phyloP scores from a whole-genome alignment of 371 early-diverging fungal genomes.

The Mortierella sp. region DNA sequence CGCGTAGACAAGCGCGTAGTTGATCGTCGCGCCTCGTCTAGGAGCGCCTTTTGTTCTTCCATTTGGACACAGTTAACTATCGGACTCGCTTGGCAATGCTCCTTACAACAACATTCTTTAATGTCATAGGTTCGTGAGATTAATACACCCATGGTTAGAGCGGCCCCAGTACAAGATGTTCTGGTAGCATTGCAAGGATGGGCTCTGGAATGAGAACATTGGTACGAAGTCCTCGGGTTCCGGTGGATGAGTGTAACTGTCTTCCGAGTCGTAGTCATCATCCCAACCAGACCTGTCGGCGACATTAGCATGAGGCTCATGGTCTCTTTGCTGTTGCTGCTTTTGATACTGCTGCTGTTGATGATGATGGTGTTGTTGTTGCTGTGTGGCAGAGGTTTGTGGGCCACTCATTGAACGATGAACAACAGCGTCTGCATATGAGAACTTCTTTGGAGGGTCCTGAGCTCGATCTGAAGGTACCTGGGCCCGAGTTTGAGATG shows the following conservation, averaged over 20 bases:
- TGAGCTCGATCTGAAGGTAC: not conserved
- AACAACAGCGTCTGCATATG: slow-evolving; percentile 21
- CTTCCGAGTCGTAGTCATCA: slow-evolving; percentile 7
- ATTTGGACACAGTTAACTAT: too few species aligned
- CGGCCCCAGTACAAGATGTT: slow-evolving; percentile 47
- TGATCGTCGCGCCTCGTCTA: too few species aligned
- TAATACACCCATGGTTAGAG: slow-evolving; percentile 39
- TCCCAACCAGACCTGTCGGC: not conserved
- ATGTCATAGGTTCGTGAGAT: slow-evolving; percentile 16
- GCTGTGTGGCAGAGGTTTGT: not conserved
- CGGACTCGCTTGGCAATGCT: too few species aligned
- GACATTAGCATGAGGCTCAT: not conserved
- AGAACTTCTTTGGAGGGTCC: slow-evolving; percentile 10
- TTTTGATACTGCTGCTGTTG: not conserved
- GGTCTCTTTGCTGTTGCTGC: not conserved
- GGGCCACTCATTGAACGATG: slow-evolving; percentile 1
- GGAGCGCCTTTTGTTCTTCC: too few species aligned
- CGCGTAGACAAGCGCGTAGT: too few species aligned
- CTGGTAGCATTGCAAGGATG: slow-evolving; percentile 8
- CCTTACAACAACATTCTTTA: too few species aligned
- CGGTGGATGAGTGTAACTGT: slow-evolving; percentile 5
- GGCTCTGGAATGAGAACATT: slow-evolving; percentile 28
- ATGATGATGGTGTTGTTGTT: too few species aligned
- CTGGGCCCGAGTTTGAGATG: too few species aligned
- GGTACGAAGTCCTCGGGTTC: slow-evolving; percentile 1